Base-by-base conservation (phyloP, 106 monocot genomes). In the Dendrobium nobile region DNA sequence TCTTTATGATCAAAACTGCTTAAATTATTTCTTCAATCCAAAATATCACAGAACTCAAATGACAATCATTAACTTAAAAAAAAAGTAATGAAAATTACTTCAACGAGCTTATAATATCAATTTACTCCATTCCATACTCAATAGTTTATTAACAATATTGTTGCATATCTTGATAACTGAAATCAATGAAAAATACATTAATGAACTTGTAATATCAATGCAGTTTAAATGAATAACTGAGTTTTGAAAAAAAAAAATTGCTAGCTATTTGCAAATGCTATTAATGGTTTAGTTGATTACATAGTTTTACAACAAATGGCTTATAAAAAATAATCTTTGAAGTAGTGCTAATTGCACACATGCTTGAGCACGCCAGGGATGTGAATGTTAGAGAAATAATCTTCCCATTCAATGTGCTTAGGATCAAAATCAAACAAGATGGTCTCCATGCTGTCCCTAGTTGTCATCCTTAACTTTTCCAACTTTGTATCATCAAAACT, bases 381-480 rank as follows among this genome's bases (percentile, higher is more conserved):
- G 80, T 87, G 87, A 64, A 78, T 80, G 70, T 78, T 87, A 4
- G 15, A 56, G 41, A 84, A 79, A 61, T 87, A 87, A 42, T 87
- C 67, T 2, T 79, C 55, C 87, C 87, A 87, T 3, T 84, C 77
- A 47, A 87, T 81, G 44, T 45, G 54, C 78, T 75, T 87, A 13
- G 77, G 77, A 45, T 87, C 77, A 28, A 84, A 81, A 24, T 84
- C 75, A 41, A 84, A 64, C 51, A 67, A 65, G 17, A 6, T 72
- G 4, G 67, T 26, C 20, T 81, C 72, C 22, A 5, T 4, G 17
- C 77, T 40, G 27, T 76, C 37, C 18, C 1, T 33, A 48, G 37
- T 27, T 20, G 79, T 3, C 64, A 20, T 47, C 80, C 67, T 80
- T 47, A 85, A 48, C 40, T n/a, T 77, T 37, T 76, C 80, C 77